Conservation (phyloP, 129 eudicot species). For the Helianthus tuberosus region DNA sequence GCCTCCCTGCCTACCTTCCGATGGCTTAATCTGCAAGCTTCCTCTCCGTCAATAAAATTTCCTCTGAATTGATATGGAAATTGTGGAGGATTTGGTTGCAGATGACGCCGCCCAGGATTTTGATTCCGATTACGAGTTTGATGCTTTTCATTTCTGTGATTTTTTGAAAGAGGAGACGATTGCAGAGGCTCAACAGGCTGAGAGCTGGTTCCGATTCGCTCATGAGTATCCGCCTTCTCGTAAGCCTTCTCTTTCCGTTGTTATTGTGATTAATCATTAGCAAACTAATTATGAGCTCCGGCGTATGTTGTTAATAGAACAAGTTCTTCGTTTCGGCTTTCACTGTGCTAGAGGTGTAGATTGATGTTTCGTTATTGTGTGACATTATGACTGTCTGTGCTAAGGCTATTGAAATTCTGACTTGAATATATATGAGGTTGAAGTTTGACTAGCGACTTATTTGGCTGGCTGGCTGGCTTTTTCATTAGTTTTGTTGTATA, state of each 20-base stretch:
- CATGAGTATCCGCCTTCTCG: slow-evolving; percentile 78
- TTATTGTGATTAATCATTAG: too few species aligned
- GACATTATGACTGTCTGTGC: too few species aligned
- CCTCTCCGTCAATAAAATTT: slow-evolving; percentile 24
- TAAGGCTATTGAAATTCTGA: too few species aligned
- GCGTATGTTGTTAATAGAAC: background rate
- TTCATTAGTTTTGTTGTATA: too few species aligned
- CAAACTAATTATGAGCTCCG: too few species aligned
- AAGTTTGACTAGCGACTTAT: too few species aligned
- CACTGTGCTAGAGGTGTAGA: too few species aligned
- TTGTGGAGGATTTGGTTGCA: slow-evolving; percentile 26
- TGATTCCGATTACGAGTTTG: slow-evolving; percentile 77
- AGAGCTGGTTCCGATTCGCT: slow-evolving; percentile 67
- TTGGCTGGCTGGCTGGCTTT: too few species aligned
- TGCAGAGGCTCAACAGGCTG: slow-evolving; percentile 51
- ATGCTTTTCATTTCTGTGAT: slow-evolving; percentile 65
- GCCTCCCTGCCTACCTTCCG: background rate
- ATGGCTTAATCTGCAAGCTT: slow-evolving; percentile 29
- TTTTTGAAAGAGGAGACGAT: slow-evolving; percentile 50
- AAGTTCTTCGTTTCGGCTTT: background rate
- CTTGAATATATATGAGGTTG: too few species aligned
- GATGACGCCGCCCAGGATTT: slow-evolving; percentile 27
- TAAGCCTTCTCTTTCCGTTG: slow-evolving; percentile 30
- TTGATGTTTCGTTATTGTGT: too few species aligned
- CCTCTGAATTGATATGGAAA: slow-evolving; percentile 40